A percentile compares a stretch with the other conserved stretches of the same genome.
Evolutionary conservation across 176 grass and related monocot genomes (phyloP).

Genomic region (Calamus simplicifolius): DNA sequence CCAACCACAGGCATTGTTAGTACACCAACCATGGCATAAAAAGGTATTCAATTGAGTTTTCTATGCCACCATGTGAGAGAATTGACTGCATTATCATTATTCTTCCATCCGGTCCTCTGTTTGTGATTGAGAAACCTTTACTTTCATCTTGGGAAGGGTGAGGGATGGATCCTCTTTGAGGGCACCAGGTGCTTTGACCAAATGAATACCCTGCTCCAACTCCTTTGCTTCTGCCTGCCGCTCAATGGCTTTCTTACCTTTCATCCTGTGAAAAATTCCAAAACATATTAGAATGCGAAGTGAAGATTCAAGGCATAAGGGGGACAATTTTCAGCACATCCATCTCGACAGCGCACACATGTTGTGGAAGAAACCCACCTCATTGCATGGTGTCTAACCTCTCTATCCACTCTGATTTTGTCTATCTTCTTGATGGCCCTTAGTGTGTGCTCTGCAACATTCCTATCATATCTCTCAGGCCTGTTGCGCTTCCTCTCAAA

Average conservation of each 20-base stretch:
- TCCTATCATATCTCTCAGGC: conserved; percentile 80
- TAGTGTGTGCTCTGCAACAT: conserved; percentile 43
- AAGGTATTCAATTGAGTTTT: too few relatives aligned
- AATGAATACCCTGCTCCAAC: conserved; percentile 42
- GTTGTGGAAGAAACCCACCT: conserved; percentile 34
- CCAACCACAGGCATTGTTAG: too few relatives aligned
- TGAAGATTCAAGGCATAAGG: not conserved
- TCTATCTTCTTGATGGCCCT: conserved; percentile 63
- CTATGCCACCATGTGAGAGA: too few relatives aligned
- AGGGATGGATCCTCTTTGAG: conserved; percentile 15
- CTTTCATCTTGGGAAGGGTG: conserved; percentile 36
- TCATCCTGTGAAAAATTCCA: conserved; percentile 37
- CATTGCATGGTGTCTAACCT: conserved; percentile 39
- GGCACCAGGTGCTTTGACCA: conserved; percentile 44
- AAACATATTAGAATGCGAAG: not conserved
- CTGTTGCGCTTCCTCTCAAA: conserved; percentile 94
- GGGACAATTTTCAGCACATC: not conserved
- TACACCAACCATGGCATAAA: too few relatives aligned
- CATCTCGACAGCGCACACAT: not conserved
- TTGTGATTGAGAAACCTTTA: conserved; percentile 42
- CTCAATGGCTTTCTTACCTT: conserved; percentile 28
- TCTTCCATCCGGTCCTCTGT: conserved; percentile 55
- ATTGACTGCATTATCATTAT: conserved; percentile 13
- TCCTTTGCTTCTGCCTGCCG: conserved; percentile 37
- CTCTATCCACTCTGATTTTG: conserved; percentile 57